A percentile compares a stretch with the other conserved stretches of the same genome.
These are phyloP conservation scores for Botrytis fabae DNA, from an alignment of 2,329 filamentous ascomycete genomes.

Conservation along the genomic window DNA sequence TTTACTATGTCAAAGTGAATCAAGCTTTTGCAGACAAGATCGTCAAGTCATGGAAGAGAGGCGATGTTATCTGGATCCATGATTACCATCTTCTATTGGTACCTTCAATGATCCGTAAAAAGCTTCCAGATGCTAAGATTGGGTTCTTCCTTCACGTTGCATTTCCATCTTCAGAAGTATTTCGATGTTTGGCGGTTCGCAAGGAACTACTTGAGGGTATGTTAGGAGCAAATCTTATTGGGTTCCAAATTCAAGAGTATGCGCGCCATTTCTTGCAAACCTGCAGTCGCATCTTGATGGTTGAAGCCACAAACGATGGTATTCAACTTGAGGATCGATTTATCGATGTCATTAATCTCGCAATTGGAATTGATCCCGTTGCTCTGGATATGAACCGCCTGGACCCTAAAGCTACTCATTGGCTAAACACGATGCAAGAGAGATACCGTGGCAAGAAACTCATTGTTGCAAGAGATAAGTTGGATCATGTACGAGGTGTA, in stretches of 20 bases:
- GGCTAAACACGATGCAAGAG: slow-evolving; percentile 78
- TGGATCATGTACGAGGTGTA: slow-evolving; percentile 89
- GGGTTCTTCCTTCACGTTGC: slow-evolving; percentile 95
- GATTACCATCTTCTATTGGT: slow-evolving; percentile 93
- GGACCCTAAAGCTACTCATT: slow-evolving; percentile 71
- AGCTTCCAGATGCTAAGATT: slow-evolving; percentile 89
- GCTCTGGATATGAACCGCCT: slow-evolving; percentile 70
- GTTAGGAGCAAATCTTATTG: slow-evolving; percentile 87
- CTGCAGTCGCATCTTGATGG: slow-evolving; percentile 85
- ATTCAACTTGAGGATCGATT: slow-evolving; percentile 91
- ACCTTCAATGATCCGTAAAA: slow-evolving; percentile 84
- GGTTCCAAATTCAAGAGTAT: slow-evolving; percentile 93
- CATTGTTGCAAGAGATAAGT: slow-evolving; percentile 91
- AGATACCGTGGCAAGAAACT: slow-evolving; percentile 85
- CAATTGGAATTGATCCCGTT: slow-evolving; percentile 88
- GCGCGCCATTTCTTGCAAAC: slow-evolving; percentile 93
- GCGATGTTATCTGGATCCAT: slow-evolving; percentile 91
- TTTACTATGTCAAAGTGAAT: slow-evolving; percentile 90
- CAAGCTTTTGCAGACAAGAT: slow-evolving; percentile 91
- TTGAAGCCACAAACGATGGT: slow-evolving; percentile 85
- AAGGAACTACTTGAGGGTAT: slow-evolving; percentile 89
- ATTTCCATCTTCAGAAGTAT: slow-evolving; percentile 94
- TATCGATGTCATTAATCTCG: slow-evolving; percentile 79
- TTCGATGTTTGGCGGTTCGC: slow-evolving; percentile 84
- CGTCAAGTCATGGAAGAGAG: slow-evolving; percentile 87